Percentiles rank a stretch among this genome's conserved stretches.
Conservation (phyloP, 164 flowering plant genomes). For the Malania oleifera region DNA sequence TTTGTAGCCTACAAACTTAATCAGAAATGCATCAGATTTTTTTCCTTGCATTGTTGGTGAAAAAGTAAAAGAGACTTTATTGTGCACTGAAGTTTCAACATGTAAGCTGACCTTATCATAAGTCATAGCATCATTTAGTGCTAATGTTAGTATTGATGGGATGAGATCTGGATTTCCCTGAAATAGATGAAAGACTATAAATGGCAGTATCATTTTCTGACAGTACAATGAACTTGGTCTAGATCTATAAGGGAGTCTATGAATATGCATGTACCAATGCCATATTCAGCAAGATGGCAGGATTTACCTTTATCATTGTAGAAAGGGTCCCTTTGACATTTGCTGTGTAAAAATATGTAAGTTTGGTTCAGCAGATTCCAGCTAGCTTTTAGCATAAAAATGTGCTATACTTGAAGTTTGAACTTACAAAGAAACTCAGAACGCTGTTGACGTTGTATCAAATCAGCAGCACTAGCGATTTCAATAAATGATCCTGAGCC, state of each 20-base stretch:
- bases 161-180: conserved; percentile 69
- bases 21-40: conserved; percentile 18
- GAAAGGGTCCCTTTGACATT: conserved; percentile 52
- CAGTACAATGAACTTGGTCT: background rate
- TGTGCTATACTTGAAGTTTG: background rate
- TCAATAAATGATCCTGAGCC: conserved; percentile 55
- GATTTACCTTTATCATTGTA: conserved; percentile 52
- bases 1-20: conserved; percentile 71
- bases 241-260: background rate
- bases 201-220: background rate
- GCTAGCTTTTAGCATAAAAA: background rate
- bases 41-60: background rate
- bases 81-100: conserved; percentile 1
- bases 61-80: background rate
- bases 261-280: background rate
- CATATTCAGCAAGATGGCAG: background rate
- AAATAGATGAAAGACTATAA: conserved; percentile 1
- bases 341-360: conserved; percentile 34
- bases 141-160: conserved; percentile 67
- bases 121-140: conserved; percentile 76
- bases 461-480: conserved; percentile 78
- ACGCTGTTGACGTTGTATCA: conserved; percentile 87
- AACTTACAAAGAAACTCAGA: conserved; percentile 75
- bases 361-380: background rate
- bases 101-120: conserved; percentile 74